Base-by-base conservation (phyloP, 306 rosid species). In the Notholithocarpus densiflorus region DNA sequence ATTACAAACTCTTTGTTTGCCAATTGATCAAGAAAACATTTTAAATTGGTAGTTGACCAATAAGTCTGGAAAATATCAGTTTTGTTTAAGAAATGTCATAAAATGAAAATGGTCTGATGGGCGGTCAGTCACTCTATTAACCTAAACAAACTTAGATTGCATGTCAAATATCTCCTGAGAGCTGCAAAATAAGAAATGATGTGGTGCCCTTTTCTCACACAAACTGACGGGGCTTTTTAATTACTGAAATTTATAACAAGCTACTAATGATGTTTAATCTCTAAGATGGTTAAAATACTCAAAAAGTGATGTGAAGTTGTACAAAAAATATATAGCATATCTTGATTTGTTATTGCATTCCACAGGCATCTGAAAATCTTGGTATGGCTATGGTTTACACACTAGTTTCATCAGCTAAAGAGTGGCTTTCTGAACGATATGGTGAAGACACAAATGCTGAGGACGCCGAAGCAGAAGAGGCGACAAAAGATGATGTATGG, bases 321-420 rank as follows among this genome's bases (percentile, higher is more conserved):
- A 75, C 71, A 40, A 56, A 84, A 59, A 77, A 72, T 77, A 75
- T 71, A 73, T 78, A 43, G 80, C 79, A 73, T 75, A 53, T 64
- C 77, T 75, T 85, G 77, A 82, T 65, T 60, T 72, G 31, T 76
- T 56, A 72, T 77, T 77, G 61, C 84, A 82, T 71, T 87, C 69
- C 70, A 51, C 88, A 96, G 99, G 99, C 98, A 68, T 89, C 97
- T 81, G 99, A 96, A 89, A 93, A 91, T 87, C 99, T 96, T 82
- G 99, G 98, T 66, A 96, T 96, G 99, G 97, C 99, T 73, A 96
- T 96, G 99, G 84, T 96, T n/a, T 96, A 96, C 85, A 96, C 99
- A 6, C 90, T 96, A 45, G 91, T 96, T 78, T 77, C 93, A 85
- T 91, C 99, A 83, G 93, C 94, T 70, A 91, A 93, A 89, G 98